Conservation (phyloP, 495 filamentous ascomycete species). For the Neurospora pannonica region DNA sequence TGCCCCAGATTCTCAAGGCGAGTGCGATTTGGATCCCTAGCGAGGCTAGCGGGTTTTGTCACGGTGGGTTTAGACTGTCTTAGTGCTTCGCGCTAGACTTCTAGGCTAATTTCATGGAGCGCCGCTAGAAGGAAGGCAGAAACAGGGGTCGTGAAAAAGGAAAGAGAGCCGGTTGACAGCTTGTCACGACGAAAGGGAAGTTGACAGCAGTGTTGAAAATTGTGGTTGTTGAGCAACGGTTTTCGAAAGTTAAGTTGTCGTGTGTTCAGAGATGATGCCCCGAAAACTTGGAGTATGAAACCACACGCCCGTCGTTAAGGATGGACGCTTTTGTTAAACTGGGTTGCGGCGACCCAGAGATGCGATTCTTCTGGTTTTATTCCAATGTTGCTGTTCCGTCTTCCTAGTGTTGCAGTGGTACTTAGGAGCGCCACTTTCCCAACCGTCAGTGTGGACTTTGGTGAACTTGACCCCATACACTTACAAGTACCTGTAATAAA, state of each 20-base stretch:
- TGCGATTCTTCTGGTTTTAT: neutral
- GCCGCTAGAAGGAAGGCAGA: neutral
- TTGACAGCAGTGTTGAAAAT: neutral
- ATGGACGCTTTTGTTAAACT: neutral
- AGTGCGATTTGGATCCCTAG: neutral
- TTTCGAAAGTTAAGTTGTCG: neutral
- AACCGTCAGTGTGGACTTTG: neutral
- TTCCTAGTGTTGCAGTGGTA: neutral
- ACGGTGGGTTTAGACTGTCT: neutral
- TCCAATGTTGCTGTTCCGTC: neutral
- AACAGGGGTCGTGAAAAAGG: neutral
- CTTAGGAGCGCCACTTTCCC: neutral
- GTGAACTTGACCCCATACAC: neutral
- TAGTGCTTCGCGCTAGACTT: neutral
- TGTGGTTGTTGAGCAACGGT: neutral
- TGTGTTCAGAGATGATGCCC: neutral
- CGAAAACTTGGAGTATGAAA: neutral
- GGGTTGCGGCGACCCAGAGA: neutral
- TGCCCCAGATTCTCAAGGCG: neutral
- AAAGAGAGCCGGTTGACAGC: neutral
- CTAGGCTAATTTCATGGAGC: neutral
- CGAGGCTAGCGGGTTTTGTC: neutral
- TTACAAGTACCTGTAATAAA: neutral
- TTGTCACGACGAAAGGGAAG: neutral
- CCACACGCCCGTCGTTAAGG: neutral